Conservation (phyloP, 768 basidiomycete genomes). For the Kwoniella botswanensis region DNA sequence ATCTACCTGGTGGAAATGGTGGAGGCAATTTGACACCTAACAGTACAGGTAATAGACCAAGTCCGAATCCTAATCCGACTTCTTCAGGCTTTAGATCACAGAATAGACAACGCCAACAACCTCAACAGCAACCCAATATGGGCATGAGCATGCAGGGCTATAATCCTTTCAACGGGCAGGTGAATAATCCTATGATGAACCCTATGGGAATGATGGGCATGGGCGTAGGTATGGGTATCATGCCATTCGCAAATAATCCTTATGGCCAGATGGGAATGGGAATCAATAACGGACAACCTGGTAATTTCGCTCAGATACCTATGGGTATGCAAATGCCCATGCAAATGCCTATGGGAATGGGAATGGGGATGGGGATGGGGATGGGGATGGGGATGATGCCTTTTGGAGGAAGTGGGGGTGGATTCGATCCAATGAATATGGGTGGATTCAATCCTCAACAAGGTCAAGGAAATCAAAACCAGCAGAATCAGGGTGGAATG, state of each 20-base stretch:
- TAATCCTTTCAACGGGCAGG: slow-evolving; percentile 30
- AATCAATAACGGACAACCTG: neutral
- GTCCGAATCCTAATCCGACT: neutral
- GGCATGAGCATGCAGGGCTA: slow-evolving; percentile 25
- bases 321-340: slow-evolving; percentile 8
- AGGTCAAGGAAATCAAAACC: neutral
- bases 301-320: slow-evolving; percentile 4
- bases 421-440: slow-evolving; percentile 6
- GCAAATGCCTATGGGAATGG: slow-evolving; percentile 23
- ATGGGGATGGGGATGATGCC: neutral
- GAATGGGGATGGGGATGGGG: slow-evolving; percentile 7
- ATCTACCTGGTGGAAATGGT: slow-evolving; percentile 20
- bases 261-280: slow-evolving; percentile 12
- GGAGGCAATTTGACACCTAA: neutral
- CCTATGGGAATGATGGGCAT: slow-evolving; percentile 32
- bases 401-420: slow-evolving; percentile 5
- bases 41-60: slow-evolving; percentile 5
- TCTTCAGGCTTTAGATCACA: neutral
- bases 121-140: neutral
- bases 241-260: slow-evolving; percentile 3
- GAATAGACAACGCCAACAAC: slow-evolving; percentile 19
- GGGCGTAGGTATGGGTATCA: slow-evolving; percentile 31
- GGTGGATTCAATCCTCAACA: slow-evolving; percentile 9
- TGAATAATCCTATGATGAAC: slow-evolving; percentile 42
- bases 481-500: slow-evolving; percentile 14